phyloP scores from a whole-genome alignment of 805 yeast species.

The Metschnikowia continentalis region DNA sequence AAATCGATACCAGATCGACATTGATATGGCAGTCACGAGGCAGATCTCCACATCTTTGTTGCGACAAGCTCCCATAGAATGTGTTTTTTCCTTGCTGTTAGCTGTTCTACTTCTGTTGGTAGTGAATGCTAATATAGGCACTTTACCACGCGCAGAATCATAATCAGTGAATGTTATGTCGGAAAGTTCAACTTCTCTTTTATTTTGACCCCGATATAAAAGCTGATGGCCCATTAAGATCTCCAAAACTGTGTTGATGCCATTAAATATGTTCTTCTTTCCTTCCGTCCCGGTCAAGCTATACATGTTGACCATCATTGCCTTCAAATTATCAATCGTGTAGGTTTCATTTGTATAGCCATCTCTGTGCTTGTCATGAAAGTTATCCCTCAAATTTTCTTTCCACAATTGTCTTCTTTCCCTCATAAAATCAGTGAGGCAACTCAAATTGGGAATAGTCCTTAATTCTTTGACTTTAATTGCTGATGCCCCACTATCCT shows the following conservation, averaged over 20 bases:
- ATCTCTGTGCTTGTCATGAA: neutral
- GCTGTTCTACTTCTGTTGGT: neutral
- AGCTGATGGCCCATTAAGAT: constrained; percentile 7
- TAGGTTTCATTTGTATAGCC: neutral
- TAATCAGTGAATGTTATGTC: neutral
- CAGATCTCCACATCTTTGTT: constrained; percentile 6
- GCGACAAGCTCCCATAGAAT: neutral
- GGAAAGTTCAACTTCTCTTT: constrained; percentile 1
- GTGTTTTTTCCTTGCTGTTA: neutral
- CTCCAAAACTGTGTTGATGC: constrained; percentile 5
- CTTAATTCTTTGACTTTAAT: neutral
- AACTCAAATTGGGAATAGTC: neutral
- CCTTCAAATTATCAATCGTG: neutral
- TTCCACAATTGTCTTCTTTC: neutral
- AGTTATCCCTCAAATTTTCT: neutral
- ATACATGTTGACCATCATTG: constrained; percentile 2
- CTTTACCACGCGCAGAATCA: constrained; percentile 1
- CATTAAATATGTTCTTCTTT: neutral
- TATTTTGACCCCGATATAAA: constrained; percentile 1
- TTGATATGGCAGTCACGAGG: constrained; percentile 3
- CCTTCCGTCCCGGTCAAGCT: neutral
- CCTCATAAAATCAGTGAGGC: neutral
- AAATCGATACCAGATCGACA: constrained; percentile 9
- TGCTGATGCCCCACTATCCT: neutral
- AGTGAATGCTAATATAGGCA: constrained; percentile 3